Percentiles rank a stretch among this genome's conserved stretches.
phyloP scores from a whole-genome alignment of 2,329 filamentous ascomycete species.

The Trichophyton benhamiae region DNA sequence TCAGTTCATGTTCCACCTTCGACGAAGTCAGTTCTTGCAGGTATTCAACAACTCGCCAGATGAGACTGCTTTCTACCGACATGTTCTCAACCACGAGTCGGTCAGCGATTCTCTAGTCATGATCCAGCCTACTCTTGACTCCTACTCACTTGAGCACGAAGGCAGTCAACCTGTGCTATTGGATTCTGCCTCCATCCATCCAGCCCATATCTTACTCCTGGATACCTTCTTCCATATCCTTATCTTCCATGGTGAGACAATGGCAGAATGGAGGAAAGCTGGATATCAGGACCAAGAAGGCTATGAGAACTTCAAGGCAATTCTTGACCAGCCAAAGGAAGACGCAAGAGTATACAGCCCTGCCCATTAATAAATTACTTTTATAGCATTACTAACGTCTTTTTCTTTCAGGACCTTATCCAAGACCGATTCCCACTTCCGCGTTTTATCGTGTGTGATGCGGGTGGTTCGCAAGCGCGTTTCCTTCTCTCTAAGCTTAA shows the following conservation, averaged over 20 bases:
- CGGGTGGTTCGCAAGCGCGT: slow-evolving; percentile 93
- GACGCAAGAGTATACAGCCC: slow-evolving; percentile 65
- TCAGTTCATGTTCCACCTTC: slow-evolving; percentile 99
- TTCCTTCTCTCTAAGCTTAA: slow-evolving; percentile 96
- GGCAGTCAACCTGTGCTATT: slow-evolving; percentile 85
- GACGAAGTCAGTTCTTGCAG: slow-evolving; percentile 92
- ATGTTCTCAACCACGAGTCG: slow-evolving; percentile 94
- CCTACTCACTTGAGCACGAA: slow-evolving; percentile 93
- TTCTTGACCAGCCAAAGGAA: slow-evolving; percentile 89
- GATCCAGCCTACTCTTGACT: slow-evolving; percentile 96
- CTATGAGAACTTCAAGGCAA: slow-evolving; percentile 84
- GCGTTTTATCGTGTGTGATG: slow-evolving; percentile 95
- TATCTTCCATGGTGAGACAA: slow-evolving; percentile 96
- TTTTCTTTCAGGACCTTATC: slow-evolving; percentile 62
- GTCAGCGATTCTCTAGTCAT: slow-evolving; percentile 94
- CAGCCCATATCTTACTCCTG: slow-evolving; percentile 81
- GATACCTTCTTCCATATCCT: slow-evolving; percentile 99
- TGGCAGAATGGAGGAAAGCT: slow-evolving; percentile 95
- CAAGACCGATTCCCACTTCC: slow-evolving; percentile 96
- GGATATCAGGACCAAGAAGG: slow-evolving; percentile 97
- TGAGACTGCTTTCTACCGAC: slow-evolving; percentile 96
- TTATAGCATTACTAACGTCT: neutral
- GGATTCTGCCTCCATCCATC: slow-evolving; percentile 91
- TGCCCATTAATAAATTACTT: neutral
- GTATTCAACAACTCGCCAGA: slow-evolving; percentile 99